A percentile compares a stretch with the other conserved stretches of the same genome.
Evolutionary conservation across 1,284 basidiomycete genomes (phyloP).

Genomic region (Mycena sp.): DNA sequence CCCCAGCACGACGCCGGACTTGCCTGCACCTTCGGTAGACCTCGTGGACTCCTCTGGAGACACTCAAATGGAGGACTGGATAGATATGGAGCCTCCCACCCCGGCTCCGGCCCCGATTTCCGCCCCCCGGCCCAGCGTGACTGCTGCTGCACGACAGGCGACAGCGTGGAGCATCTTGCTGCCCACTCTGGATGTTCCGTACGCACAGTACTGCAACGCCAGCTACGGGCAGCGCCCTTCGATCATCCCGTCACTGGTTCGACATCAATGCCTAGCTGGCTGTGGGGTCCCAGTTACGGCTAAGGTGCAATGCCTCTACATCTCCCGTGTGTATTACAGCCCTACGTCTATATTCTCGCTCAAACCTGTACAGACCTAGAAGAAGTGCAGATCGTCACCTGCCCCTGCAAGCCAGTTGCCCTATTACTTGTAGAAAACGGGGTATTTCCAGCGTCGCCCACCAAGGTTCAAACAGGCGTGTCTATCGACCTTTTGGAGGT

Average conservation of each 20-base stretch:
- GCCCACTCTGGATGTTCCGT: not conserved
- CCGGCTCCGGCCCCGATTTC: too few relatives aligned
- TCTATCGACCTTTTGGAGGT: constrained; percentile 28
- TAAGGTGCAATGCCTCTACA: not conserved
- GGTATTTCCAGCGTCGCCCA: constrained; percentile 25
- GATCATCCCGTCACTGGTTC: not conserved
- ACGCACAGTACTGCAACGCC: not conserved
- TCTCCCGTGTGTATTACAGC: not conserved
- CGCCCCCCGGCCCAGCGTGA: too few relatives aligned
- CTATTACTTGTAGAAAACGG: constrained; percentile 22
- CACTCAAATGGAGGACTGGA: too few relatives aligned
- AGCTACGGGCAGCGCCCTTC: not conserved
- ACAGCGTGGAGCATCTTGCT: not conserved
- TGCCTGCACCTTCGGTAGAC: too few relatives aligned
- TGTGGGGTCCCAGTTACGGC: not conserved
- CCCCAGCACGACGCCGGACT: too few relatives aligned
- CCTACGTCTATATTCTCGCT: not conserved
- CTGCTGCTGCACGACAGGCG: too few relatives aligned
- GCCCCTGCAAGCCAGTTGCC: not conserved
- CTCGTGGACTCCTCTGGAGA: too few relatives aligned
- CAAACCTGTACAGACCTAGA: not conserved
- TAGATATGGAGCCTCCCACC: too few relatives aligned
- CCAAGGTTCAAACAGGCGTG: constrained; percentile 4
- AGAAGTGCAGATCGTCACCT: not conserved
- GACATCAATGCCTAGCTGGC: not conserved